Evolutionary conservation across 2,329 filamentous ascomycete species (phyloP), one percentile per base, ranked within the genome.

Genomic region (Neocucurbitaria cava): DNA sequence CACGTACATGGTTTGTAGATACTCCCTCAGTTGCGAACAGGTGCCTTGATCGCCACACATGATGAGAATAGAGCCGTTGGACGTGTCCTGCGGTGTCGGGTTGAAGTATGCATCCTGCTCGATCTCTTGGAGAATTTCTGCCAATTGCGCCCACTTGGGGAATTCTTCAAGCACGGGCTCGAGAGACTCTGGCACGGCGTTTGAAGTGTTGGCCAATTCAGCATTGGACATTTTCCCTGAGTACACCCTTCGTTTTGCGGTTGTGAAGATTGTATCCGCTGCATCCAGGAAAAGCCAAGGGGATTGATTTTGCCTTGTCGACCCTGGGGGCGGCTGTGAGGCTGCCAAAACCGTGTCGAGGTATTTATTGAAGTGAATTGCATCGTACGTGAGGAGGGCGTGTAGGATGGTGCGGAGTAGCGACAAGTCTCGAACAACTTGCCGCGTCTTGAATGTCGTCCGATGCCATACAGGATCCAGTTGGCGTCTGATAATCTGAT

Each of bases 251-350:
- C 88, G 85, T 72, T 92, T 95, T 1, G 95, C 92, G 3, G 91
- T 92, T 56, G 93, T 90, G 62, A 99, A 98, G 11, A 99, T 91
- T 15, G 91, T 93, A 74, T 98, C 91, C 0, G 95, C 94, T 21
- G 94, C 93, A 74, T 98, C 95, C 5, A 98, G 83, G 66, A 97
- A 98, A 28, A 99, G 82, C 95, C 95, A 99, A 0, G 95, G 95
- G 0, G 93, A 96, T 66, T 96, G 92, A 30, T 89, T 93, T 69
- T 96, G 91, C 59, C 89, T 87, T 2, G 88, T 96, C 2, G 92
- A 94, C 0, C 92, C 93, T 8, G 92, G 90, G 1, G 91, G 89
- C 4, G 95, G 93, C 43, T 91, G 90, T 70, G 96, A 92, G 0
- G 93, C 91, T 9, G 94, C 92, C 44, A 96, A 87, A 42, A 99